Evolutionary conservation across 345 rosid species (phyloP).

Genomic region (Hibiscus mutabilis): DNA sequence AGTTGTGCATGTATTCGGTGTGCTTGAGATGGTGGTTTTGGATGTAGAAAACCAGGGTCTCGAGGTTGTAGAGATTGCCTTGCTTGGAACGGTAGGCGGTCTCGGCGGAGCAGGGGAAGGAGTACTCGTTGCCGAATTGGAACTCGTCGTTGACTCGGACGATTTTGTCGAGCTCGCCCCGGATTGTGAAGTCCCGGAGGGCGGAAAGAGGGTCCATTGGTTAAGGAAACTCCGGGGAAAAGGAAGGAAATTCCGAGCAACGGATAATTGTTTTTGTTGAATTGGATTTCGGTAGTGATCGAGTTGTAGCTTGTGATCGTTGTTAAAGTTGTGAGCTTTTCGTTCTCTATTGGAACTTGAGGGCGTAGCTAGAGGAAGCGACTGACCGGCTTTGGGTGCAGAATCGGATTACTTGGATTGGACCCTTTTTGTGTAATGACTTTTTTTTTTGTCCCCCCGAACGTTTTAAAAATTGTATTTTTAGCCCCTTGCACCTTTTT

Average conservation of each 20-base stretch:
- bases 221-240: neutral
- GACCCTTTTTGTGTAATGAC: too few species aligned
- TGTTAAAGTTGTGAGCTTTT: neutral
- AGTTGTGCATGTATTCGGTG: conserved; percentile 68
- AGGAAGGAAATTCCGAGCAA: neutral
- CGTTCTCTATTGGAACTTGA: neutral
- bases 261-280: neutral
- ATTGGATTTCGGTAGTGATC: neutral
- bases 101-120: conserved; percentile 53
- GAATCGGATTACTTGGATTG: neutral
- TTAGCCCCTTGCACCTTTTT: too few species aligned
- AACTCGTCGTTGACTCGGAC: conserved; percentile 43
- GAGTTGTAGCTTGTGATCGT: neutral
- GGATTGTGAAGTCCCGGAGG: conserved; percentile 64
- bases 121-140: conserved; percentile 60
- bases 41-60: conserved; percentile 60
- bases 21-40: conserved; percentile 59
- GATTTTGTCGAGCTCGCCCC: conserved; percentile 53
- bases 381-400: neutral
- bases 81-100: conserved; percentile 83
- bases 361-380: neutral
- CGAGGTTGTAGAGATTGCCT: conserved; percentile 76
- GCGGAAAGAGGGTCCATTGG: conserved; percentile 70
- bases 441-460: too few species aligned
- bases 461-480: too few species aligned